Conservation (phyloP, 306 rosid genomes). For the Inga oerstediana region DNA sequence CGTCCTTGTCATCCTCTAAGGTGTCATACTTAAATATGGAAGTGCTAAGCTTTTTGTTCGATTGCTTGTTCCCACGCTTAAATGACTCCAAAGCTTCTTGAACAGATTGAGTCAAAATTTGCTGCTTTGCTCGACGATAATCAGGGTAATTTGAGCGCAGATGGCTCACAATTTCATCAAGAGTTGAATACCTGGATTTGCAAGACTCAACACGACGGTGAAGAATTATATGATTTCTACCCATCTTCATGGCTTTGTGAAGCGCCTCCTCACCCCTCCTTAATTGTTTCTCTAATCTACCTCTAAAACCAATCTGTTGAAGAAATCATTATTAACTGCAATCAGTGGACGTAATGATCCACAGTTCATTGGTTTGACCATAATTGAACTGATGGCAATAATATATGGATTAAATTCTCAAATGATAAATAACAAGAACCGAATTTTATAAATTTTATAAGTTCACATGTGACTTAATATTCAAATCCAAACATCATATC, state of each 20-base stretch:
- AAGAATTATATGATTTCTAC: constrained; percentile 36
- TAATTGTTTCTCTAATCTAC: background rate
- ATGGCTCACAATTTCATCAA: constrained; percentile 51
- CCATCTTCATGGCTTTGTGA: background rate
- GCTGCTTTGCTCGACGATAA: constrained; percentile 46
- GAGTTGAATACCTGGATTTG: constrained; percentile 35
- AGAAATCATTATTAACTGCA: background rate
- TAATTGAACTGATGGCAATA: background rate
- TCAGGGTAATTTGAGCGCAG: constrained; percentile 63
- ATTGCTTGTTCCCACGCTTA: constrained; percentile 4
- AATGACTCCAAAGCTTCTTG: constrained; percentile 40
- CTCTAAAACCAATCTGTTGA: background rate
- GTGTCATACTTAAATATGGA: constrained; percentile 10
- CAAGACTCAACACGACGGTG: constrained; percentile 43
- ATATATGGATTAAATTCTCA: background rate
- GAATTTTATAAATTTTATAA: too few species aligned
- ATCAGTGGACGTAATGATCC: background rate
- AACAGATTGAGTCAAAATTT: constrained; percentile 46
- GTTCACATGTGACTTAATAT: too few species aligned
- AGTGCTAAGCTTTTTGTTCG: background rate
- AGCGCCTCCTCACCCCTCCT: background rate
- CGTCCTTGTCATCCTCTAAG: background rate
- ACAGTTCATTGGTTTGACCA: background rate
- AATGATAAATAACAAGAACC: background rate
- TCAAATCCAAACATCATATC: background rate